These are phyloP conservation scores for Fraxinus platypoda DNA, from an alignment of 305 asterid genomes.

Conservation along the genomic window DNA sequence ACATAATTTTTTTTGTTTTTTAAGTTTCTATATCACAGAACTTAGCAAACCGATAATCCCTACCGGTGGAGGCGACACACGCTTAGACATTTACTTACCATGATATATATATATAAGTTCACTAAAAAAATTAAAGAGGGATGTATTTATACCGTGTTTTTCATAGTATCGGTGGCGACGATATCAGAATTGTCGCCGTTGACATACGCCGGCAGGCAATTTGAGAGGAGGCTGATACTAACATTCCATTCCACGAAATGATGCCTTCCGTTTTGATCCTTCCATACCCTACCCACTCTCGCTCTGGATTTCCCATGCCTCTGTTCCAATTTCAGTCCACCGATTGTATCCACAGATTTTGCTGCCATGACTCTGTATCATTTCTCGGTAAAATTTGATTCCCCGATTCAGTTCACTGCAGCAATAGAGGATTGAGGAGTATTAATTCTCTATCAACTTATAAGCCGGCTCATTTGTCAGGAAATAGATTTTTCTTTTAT, in stretches of 20 bases:
- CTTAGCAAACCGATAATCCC: no score
- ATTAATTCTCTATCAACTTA: no score
- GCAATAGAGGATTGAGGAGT: no score
- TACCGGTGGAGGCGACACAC: no score
- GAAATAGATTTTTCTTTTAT: no score
- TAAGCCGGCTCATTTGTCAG: no score
- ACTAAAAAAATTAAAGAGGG: background rate
- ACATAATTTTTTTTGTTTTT: no score
- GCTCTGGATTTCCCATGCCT: constrained; percentile 87
- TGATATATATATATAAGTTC: no score
- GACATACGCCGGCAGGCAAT: constrained; percentile 71
- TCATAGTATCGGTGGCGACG: constrained; percentile 95
- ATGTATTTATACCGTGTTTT: constrained; percentile 57
- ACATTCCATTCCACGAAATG: constrained; percentile 83
- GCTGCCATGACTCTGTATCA: background rate
- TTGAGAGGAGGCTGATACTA: constrained; percentile 79
- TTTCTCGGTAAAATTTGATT: background rate
- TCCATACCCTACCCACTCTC: constrained; percentile 81
- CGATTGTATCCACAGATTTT: constrained; percentile 2
- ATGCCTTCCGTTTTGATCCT: constrained; percentile 50
- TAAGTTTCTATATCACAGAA: no score
- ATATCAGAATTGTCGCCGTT: constrained; percentile 60
- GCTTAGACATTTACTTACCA: no score
- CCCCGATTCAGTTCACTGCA: background rate
- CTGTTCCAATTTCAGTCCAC: constrained; percentile 61